Evolutionary conservation across 495 filamentous ascomycete species (phyloP).

Genomic region (Lasiosphaeris hirsuta): DNA sequence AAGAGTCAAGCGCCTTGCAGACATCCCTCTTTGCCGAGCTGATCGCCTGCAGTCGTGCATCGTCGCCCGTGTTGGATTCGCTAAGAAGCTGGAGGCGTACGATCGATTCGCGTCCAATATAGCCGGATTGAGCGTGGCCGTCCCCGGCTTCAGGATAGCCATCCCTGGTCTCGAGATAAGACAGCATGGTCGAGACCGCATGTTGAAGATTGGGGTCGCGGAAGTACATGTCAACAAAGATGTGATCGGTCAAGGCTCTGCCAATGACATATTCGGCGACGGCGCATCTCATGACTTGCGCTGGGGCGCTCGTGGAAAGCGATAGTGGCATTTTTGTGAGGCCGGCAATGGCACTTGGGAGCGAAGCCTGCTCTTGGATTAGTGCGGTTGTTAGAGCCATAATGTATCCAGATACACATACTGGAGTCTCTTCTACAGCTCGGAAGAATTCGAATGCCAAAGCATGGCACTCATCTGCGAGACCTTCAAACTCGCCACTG

Average conservation of each 20-base stretch:
- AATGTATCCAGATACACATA: background rate
- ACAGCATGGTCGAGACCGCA: background rate
- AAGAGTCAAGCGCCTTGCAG: background rate
- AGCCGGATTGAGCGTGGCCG: no score
- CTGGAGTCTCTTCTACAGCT: background rate
- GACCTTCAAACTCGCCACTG: background rate
- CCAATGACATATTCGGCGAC: background rate
- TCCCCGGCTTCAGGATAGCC: no score
- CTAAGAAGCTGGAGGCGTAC: background rate
- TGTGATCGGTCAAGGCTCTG: background rate
- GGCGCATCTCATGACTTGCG: conserved; percentile 9
- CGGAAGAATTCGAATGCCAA: background rate
- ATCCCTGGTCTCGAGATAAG: background rate
- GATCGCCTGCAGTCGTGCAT: background rate
- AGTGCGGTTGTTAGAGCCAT: background rate
- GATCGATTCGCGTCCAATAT: background rate
- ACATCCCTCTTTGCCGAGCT: background rate
- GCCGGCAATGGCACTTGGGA: background rate
- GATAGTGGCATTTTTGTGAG: background rate
- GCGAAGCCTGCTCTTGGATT: background rate
- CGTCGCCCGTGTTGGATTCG: background rate
- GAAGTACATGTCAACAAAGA: conserved; percentile 1
- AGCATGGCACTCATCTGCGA: background rate
- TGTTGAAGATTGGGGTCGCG: background rate
- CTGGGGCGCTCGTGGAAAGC: background rate